Percentiles rank a stretch among this genome's conserved stretches.
Conservation (phyloP, 257 asterid species). For the Fraxinus cuspidata region DNA sequence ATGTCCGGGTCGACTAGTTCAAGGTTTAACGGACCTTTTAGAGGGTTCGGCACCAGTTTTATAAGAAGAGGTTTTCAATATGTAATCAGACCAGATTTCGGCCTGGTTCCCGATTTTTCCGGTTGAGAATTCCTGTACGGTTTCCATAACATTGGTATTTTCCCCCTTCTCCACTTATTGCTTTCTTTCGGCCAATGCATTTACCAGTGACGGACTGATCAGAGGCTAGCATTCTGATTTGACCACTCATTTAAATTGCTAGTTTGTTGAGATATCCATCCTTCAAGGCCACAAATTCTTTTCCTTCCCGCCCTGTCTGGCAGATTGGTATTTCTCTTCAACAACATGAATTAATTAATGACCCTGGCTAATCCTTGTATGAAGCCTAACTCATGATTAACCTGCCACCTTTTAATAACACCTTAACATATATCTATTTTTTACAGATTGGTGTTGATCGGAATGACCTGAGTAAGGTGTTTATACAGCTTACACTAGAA, state of each 20-base stretch:
- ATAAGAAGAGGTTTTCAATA: too few species aligned
- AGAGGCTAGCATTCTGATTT: neutral
- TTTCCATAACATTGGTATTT: neutral
- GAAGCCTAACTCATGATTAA: slow-evolving; percentile 14
- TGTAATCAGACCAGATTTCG: too few species aligned
- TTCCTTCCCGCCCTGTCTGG: slow-evolving; percentile 10
- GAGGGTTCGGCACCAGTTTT: too few species aligned
- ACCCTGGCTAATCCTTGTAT: slow-evolving; percentile 21
- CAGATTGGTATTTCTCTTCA: slow-evolving; percentile 13
- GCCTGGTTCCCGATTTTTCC: too few species aligned
- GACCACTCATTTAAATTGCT: slow-evolving; percentile 8
- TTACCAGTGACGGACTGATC: neutral
- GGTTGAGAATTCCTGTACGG: too few species aligned
- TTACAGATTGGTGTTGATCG: slow-evolving; percentile 86
- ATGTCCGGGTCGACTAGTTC: too few species aligned
- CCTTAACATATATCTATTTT: slow-evolving; percentile 18
- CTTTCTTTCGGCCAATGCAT: neutral
- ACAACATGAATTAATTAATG: slow-evolving; percentile 10
- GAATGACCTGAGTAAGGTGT: slow-evolving; percentile 69
- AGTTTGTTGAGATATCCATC: slow-evolving; percentile 9
- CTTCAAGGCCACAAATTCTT: slow-evolving; percentile 12
- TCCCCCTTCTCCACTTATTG: neutral
- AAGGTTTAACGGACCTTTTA: too few species aligned
- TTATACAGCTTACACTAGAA: slow-evolving; percentile 86
- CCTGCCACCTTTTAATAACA: slow-evolving; percentile 23